phyloP scores from a whole-genome alignment of 2,329 filamentous ascomycete genomes.

The Neofusicoccum kwambonambiense region DNA sequence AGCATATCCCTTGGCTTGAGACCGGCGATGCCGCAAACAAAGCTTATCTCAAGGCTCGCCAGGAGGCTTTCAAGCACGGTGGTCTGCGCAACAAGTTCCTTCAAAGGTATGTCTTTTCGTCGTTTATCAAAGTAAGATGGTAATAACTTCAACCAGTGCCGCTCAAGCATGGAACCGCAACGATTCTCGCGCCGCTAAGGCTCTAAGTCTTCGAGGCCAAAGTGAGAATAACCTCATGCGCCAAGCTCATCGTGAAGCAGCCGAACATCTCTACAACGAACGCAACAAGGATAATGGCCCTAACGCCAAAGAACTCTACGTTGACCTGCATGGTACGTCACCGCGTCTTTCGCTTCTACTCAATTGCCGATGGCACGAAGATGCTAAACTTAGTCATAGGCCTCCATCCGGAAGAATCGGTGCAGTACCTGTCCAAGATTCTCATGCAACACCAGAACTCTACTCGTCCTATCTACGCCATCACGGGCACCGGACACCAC shows the following conservation, averaged over 20 bases:
- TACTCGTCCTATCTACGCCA: slow-evolving; percentile 79
- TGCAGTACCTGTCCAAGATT: slow-evolving; percentile 87
- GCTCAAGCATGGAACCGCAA: slow-evolving; percentile 99
- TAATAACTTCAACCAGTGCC: slow-evolving; percentile 56
- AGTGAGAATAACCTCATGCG: slow-evolving; percentile 97
- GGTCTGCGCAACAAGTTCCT: slow-evolving; percentile 95
- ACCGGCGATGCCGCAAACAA: slow-evolving; percentile 89
- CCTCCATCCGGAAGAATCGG: slow-evolving; percentile 96
- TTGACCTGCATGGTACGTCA: slow-evolving; percentile 75
- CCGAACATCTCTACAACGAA: slow-evolving; percentile 87
- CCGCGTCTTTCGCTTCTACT: background rate
- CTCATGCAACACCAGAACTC: slow-evolving; percentile 77
- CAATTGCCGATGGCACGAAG: background rate
- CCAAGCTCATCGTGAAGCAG: slow-evolving; percentile 92
- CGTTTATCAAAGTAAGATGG: background rate
- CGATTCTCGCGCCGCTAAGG: slow-evolving; percentile 92
- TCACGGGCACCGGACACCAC: slow-evolving; percentile 95
- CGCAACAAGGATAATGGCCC: slow-evolving; percentile 69
- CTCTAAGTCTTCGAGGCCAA: slow-evolving; percentile 87
- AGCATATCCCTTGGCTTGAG: slow-evolving; percentile 94
- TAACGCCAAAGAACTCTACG: slow-evolving; percentile 72
- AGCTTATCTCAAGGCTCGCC: slow-evolving; percentile 89
- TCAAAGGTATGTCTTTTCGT: slow-evolving; percentile 65
- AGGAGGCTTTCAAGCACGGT: slow-evolving; percentile 96
- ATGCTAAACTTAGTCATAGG: slow-evolving; percentile 39